phyloP scores from a whole-genome alignment of 192 early-diverging fungal species.

The Cetraspora pellucida region DNA sequence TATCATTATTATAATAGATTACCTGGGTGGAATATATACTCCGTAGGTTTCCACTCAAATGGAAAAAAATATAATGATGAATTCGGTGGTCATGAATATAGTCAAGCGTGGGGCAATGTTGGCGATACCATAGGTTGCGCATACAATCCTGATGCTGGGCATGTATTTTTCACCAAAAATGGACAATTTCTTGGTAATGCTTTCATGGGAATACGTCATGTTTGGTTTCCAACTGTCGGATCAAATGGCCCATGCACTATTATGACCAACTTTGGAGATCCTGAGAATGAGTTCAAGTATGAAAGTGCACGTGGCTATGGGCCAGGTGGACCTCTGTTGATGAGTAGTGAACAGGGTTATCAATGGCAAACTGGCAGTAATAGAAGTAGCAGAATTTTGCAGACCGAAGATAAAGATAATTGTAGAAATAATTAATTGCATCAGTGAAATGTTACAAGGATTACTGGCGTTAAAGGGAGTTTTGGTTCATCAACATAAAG shows the following conservation, averaged over 20 bases:
- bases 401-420: no score
- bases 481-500: no score
- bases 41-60: slow-evolving; percentile 53
- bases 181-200: slow-evolving; percentile 37
- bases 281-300: not conserved
- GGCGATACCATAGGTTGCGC: slow-evolving; percentile 46
- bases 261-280: slow-evolving; percentile 44
- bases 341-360: not conserved
- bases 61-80: slow-evolving; percentile 47
- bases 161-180: slow-evolving; percentile 49
- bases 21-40: slow-evolving; percentile 55
- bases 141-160: slow-evolving; percentile 37
- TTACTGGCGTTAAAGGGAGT: no score
- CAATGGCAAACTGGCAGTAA: not conserved
- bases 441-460: no score
- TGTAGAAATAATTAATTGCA: no score
- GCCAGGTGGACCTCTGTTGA: not conserved
- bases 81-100: slow-evolving; percentile 36
- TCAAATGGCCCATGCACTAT: slow-evolving; percentile 40
- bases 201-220: slow-evolving; percentile 33
- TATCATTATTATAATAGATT: slow-evolving; percentile 29
- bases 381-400: not conserved
- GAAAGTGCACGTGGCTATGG: not conserved
- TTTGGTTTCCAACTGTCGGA: slow-evolving; percentile 47
- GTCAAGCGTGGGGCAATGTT: slow-evolving; percentile 28